phyloP scores from a whole-genome alignment of 2,329 filamentous ascomycete species.

The Proliferodiscus dingleyae region DNA sequence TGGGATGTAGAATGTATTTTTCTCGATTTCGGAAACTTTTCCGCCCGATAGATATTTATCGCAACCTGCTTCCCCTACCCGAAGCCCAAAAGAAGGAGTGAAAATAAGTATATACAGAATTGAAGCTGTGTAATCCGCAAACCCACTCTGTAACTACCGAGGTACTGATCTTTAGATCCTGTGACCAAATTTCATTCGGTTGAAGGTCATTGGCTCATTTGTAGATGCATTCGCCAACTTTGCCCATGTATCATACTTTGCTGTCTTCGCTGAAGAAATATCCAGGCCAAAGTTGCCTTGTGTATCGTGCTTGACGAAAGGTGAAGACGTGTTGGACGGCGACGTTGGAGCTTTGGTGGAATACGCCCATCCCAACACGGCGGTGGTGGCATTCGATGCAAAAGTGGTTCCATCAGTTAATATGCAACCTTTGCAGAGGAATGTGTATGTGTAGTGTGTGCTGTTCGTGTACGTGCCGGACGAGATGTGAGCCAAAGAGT shows the following conservation, averaged over 20 bases:
- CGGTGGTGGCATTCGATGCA: slow-evolving; percentile 10
- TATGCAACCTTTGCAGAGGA: slow-evolving; percentile 45
- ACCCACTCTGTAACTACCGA: not conserved
- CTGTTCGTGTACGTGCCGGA: slow-evolving; percentile 47
- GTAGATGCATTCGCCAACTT: slow-evolving; percentile 2
- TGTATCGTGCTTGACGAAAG: slow-evolving; percentile 9
- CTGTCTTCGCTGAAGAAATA: slow-evolving; percentile 9
- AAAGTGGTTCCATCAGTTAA: slow-evolving; percentile 33
- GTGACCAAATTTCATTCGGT: not conserved
- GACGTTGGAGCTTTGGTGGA: slow-evolving; percentile 9
- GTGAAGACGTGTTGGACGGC: slow-evolving; percentile 6
- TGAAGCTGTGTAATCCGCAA: not conserved
- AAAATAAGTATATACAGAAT: too few relatives aligned
- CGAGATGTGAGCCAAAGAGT: slow-evolving; percentile 39
- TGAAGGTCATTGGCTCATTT: not conserved
- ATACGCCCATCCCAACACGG: slow-evolving; percentile 13
- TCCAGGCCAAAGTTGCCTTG: slow-evolving; percentile 11
- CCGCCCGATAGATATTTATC: too few relatives aligned
- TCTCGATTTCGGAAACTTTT: too few relatives aligned
- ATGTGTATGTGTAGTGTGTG: slow-evolving; percentile 50
- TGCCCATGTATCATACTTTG: slow-evolving; percentile 12
- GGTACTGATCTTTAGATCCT: too few relatives aligned
- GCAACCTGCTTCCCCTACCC: too few relatives aligned
- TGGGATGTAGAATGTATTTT: too few relatives aligned
- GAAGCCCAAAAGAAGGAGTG: too few relatives aligned